Conservation (phyloP, 768 basidiomycete species). For the Russula vinacea region DNA sequence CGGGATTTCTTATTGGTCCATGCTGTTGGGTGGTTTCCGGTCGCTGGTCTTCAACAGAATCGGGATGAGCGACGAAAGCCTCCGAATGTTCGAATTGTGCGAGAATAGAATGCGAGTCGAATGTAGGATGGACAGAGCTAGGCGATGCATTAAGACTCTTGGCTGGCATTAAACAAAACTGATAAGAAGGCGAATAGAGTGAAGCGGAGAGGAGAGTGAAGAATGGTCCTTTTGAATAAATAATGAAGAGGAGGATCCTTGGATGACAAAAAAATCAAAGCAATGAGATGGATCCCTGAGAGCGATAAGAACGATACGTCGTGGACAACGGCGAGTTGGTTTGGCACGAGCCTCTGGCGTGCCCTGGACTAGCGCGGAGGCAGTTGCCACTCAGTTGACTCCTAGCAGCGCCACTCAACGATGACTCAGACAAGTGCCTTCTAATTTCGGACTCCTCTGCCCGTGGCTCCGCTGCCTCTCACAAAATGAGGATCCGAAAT, state of each 20-base stretch:
- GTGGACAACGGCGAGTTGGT: background rate
- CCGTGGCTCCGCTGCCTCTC: background rate
- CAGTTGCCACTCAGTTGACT: background rate
- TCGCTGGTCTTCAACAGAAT: slow-evolving; percentile 1
- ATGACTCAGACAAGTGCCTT: slow-evolving; percentile 15
- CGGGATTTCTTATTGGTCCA: background rate
- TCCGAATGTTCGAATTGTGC: slow-evolving; percentile 21
- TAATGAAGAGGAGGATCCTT: slow-evolving; percentile 6
- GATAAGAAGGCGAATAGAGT: background rate
- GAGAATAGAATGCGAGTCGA: slow-evolving; percentile 24
- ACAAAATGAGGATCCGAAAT: background rate
- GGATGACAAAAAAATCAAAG: background rate
- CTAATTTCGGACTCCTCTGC: background rate
- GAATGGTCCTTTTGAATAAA: slow-evolving; percentile 16
- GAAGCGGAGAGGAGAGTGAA: background rate
- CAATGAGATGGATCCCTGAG: background rate
- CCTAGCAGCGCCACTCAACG: background rate
- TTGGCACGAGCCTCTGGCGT: slow-evolving; percentile 3
- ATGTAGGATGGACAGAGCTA: slow-evolving; percentile 7
- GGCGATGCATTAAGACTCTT: slow-evolving; percentile 26
- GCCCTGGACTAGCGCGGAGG: slow-evolving; percentile 1
- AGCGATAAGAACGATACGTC: background rate
- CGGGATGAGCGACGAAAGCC: background rate
- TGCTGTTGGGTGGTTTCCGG: background rate
- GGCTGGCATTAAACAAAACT: slow-evolving; percentile 28